These are phyloP conservation scores for Penicillium ochrochloron DNA, from an alignment of 495 filamentous ascomycete genomes.

Conservation along the genomic window DNA sequence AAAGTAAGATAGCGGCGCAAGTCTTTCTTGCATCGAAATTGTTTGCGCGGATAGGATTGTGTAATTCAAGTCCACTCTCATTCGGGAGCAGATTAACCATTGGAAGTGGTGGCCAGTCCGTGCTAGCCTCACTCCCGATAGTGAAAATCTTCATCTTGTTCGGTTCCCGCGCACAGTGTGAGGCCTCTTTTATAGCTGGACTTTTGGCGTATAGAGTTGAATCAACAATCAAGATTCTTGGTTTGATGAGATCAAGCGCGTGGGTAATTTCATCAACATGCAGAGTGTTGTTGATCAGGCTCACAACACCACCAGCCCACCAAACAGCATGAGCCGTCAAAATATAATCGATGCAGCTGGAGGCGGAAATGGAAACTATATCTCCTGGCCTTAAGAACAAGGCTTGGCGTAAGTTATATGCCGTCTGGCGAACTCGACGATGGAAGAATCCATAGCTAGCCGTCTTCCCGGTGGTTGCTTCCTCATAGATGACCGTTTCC, in stretches of 20 bases:
- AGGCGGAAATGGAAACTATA: neutral
- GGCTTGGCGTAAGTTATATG: neutral
- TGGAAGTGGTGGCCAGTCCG: slow-evolving; percentile 3
- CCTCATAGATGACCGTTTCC: slow-evolving; percentile 6
- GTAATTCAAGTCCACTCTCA: neutral
- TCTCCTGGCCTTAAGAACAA: neutral
- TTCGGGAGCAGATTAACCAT: neutral
- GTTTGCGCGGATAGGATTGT: slow-evolving; percentile 3
- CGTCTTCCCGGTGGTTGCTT: neutral
- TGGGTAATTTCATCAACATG: slow-evolving; percentile 72
- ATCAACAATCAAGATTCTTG: slow-evolving; percentile 51
- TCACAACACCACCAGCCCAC: slow-evolving; percentile 74
- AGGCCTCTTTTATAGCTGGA: neutral
- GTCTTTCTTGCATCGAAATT: slow-evolving; percentile 8
- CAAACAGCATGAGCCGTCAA: slow-evolving; percentile 69
- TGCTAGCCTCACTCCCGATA: neutral
- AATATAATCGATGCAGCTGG: slow-evolving; percentile 19
- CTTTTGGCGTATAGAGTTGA: neutral
- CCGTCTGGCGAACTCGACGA: neutral
- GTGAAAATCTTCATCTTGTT: neutral
- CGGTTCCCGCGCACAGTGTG: neutral
- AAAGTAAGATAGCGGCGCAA: slow-evolving; percentile 44
- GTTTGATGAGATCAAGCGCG: slow-evolving; percentile 71
- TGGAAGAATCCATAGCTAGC: neutral
- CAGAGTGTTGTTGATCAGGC: slow-evolving; percentile 78